Evolutionary conservation across 306 rosid species (phyloP).

Genomic region (Carpinus viminea): DNA sequence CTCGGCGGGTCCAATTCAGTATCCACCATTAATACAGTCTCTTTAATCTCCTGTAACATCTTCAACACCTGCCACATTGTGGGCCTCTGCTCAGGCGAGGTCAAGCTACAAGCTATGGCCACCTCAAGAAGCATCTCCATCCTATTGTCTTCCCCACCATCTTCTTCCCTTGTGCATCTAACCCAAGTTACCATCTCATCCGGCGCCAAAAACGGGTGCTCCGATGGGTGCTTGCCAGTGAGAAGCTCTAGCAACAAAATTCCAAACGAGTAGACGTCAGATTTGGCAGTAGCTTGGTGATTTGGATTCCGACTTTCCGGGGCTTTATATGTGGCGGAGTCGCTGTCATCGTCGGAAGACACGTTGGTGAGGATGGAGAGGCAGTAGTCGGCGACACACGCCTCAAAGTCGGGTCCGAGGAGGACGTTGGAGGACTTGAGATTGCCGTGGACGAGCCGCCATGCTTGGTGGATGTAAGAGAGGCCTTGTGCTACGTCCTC

Average conservation of each 20-base stretch:
- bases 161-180: constrained; percentile 55
- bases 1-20: constrained; percentile 42
- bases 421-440: constrained; percentile 85
- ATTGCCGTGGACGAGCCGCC: constrained; percentile 92
- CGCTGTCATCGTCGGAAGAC: constrained; percentile 38
- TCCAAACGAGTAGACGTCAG: constrained; percentile 77
- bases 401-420: constrained; percentile 86
- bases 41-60: constrained; percentile 90
- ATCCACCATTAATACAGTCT: constrained; percentile 55
- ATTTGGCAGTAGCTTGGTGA: constrained; percentile 50
- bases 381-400: constrained; percentile 81
- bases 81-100: constrained; percentile 88
- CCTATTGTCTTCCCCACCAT: constrained; percentile 51
- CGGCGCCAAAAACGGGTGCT: constrained; percentile 51
- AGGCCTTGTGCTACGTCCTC: constrained; percentile 93
- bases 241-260: constrained; percentile 77
- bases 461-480: constrained; percentile 94
- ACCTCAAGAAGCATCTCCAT: constrained; percentile 83
- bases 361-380: constrained; percentile 51
- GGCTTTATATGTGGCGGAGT: constrained; percentile 57
- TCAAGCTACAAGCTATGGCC: constrained; percentile 65
- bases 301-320: constrained; percentile 62
- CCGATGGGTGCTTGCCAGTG: constrained; percentile 66
- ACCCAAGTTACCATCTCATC: constrained; percentile 68
- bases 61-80: constrained; percentile 96